A percentile compares a stretch with the other conserved stretches of the same genome.
Evolutionary conservation across 371 early-diverging fungal genomes (phyloP).

Genomic region (Rhizomucor miehei): DNA sequence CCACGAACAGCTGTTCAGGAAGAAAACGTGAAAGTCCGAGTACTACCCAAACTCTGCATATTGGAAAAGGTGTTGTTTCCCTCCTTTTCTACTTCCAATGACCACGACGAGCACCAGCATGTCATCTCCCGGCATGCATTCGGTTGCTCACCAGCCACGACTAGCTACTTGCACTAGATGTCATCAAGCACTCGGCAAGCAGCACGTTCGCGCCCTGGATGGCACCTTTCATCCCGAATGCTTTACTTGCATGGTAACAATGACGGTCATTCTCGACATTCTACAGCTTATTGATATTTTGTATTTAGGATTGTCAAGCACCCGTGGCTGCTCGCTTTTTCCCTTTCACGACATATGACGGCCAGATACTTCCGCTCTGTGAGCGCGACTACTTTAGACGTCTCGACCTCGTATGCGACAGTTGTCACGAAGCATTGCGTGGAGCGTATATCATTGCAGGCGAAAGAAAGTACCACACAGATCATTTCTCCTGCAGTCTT

Average conservation of each 20-base stretch:
- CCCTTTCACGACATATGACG: conserved; percentile 62
- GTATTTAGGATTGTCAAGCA: conserved; percentile 71
- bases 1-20: too few species aligned
- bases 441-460: conserved; percentile 92
- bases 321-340: conserved; percentile 86
- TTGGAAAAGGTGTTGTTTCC: not conserved
- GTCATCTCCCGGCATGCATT: conserved; percentile 5
- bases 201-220: conserved; percentile 83
- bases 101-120: conserved; percentile 2
- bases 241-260: conserved; percentile 80
- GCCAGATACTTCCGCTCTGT: conserved; percentile 67
- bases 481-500: conserved; percentile 94
- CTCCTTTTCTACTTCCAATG: not conserved
- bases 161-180: conserved; percentile 19
- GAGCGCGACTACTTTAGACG: conserved; percentile 88
- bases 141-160: not conserved
- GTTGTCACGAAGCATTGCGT: conserved; percentile 85
- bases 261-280: too few species aligned
- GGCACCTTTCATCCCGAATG: conserved; percentile 86
- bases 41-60: too few species aligned
- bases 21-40: too few species aligned
- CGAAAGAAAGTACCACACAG: conserved; percentile 89
- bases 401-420: conserved; percentile 84
- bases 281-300: not conserved
- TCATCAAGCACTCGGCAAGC: conserved; percentile 45